A percentile compares a stretch with the other conserved stretches of the same genome.
phyloP scores from a whole-genome alignment of 163 green algal species.

The Scenedesmus sp. region DNA sequence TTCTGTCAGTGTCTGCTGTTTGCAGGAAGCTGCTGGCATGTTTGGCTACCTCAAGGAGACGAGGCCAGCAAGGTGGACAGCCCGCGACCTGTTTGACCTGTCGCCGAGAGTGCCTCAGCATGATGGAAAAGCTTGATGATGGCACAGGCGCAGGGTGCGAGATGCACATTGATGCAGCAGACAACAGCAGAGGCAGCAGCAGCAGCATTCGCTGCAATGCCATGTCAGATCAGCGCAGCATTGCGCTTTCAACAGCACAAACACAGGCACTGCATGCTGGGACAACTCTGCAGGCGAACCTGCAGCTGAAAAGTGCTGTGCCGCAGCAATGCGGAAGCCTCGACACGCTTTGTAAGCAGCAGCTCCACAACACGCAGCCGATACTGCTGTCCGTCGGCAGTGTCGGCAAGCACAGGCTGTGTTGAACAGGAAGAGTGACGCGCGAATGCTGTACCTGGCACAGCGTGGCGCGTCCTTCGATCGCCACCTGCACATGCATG shows the following conservation, averaged over 20 bases:
- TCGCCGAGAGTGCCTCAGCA: slow-evolving; percentile 79
- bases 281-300: no score
- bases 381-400: slow-evolving; percentile 47
- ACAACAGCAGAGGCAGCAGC: neutral
- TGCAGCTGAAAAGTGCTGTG: no score
- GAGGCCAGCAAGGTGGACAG: slow-evolving; percentile 79
- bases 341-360: no score
- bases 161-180: neutral
- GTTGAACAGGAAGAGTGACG: slow-evolving; percentile 79
- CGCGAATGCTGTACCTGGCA: no score
- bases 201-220: no score
- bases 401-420: no score
- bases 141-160: slow-evolving; percentile 84
- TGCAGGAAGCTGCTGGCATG: slow-evolving; percentile 71
- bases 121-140: slow-evolving; percentile 97
- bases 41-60: slow-evolving; percentile 83
- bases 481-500: no score
- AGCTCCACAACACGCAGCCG: no score
- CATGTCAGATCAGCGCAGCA: no score
- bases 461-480: no score
- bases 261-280: no score
- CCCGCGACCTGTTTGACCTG: slow-evolving; percentile 86
- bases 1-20: neutral
- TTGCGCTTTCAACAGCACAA: neutral
- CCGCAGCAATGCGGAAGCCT: no score